Evolutionary conservation across 2,329 filamentous ascomycete species (phyloP).

Genomic region (Pseudogymnoascus destructans): DNA sequence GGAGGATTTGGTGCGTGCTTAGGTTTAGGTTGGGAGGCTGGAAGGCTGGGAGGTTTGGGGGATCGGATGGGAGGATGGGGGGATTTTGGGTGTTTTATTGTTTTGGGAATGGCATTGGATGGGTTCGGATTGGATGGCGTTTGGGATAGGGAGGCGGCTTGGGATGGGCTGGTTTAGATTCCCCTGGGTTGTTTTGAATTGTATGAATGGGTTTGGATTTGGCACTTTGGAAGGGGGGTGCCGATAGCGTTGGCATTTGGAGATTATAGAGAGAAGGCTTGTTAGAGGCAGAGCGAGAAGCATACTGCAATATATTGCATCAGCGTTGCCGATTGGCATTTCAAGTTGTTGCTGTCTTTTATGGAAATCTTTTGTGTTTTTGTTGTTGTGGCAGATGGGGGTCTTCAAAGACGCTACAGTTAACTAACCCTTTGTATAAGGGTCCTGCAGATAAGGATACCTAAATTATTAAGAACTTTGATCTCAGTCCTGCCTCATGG

Average conservation of each 20-base stretch:
- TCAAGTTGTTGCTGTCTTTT: neutral
- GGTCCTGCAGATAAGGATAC: neutral
- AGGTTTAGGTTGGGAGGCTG: neutral
- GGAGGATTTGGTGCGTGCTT: slow-evolving; percentile 37
- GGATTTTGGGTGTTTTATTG: neutral
- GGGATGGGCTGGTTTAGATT: neutral
- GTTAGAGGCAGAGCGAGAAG: neutral
- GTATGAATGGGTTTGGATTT: neutral
- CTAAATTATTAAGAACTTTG: neutral
- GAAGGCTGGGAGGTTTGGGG: neutral
- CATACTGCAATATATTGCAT: slow-evolving; percentile 7
- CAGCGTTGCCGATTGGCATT: slow-evolving; percentile 1
- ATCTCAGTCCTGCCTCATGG: neutral
- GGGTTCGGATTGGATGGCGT: neutral
- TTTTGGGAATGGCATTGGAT: neutral
- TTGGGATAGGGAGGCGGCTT: neutral
- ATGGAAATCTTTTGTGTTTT: neutral
- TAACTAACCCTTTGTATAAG: neutral
- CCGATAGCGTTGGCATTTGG: neutral
- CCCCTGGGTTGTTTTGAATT: slow-evolving; percentile 1
- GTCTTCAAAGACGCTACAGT: neutral
- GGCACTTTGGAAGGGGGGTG: slow-evolving; percentile 3
- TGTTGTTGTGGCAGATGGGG: neutral
- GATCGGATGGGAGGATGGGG: neutral
- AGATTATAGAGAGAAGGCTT: neutral